A percentile compares a stretch with the other conserved stretches of the same genome.
Conservation (phyloP, 2,329 filamentous ascomycete genomes). For the Phialophora macrospora region DNA sequence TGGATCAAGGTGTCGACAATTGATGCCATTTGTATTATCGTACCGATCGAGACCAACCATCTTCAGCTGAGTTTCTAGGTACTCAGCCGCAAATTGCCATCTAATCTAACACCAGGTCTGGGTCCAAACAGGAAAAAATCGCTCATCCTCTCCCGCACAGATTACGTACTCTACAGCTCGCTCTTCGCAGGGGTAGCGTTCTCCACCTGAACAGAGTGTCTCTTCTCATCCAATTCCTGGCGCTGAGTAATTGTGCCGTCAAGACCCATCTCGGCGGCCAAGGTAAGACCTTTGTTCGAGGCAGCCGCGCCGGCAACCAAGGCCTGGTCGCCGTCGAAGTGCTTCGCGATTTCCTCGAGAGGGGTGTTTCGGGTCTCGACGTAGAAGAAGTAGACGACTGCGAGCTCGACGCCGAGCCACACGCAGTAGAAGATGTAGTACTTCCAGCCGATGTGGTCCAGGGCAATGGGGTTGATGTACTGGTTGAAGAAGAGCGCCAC, state of each 20-base stretch:
- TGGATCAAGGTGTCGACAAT: neutral
- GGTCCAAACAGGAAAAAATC: neutral
- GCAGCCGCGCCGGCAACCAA: slow-evolving; percentile 41
- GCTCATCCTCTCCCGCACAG: neutral
- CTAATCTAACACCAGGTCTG: neutral
- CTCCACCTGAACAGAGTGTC: slow-evolving; percentile 25
- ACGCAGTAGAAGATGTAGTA: slow-evolving; percentile 49
- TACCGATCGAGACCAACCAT: neutral
- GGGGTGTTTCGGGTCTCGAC: slow-evolving; percentile 69
- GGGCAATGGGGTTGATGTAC: slow-evolving; percentile 46
- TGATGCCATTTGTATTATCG: slow-evolving; percentile 11
- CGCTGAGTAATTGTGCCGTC: slow-evolving; percentile 30
- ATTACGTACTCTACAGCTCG: slow-evolving; percentile 7
- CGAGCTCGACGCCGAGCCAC: slow-evolving; percentile 43
- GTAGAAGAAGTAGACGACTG: slow-evolving; percentile 47
- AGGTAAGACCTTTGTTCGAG: slow-evolving; percentile 37
- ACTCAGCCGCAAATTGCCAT: neutral
- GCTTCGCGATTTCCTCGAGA: slow-evolving; percentile 71
- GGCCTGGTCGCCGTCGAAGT: slow-evolving; percentile 70
- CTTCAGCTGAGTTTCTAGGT: neutral
- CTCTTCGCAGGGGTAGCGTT: slow-evolving; percentile 11
- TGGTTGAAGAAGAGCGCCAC: slow-evolving; percentile 45
- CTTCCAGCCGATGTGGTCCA: slow-evolving; percentile 43
- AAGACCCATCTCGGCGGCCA: slow-evolving; percentile 36
- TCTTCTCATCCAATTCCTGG: slow-evolving; percentile 34